phyloP scores from a whole-genome alignment of 2,329 filamentous ascomycete genomes.

The Bipolaris sorokiniana region DNA sequence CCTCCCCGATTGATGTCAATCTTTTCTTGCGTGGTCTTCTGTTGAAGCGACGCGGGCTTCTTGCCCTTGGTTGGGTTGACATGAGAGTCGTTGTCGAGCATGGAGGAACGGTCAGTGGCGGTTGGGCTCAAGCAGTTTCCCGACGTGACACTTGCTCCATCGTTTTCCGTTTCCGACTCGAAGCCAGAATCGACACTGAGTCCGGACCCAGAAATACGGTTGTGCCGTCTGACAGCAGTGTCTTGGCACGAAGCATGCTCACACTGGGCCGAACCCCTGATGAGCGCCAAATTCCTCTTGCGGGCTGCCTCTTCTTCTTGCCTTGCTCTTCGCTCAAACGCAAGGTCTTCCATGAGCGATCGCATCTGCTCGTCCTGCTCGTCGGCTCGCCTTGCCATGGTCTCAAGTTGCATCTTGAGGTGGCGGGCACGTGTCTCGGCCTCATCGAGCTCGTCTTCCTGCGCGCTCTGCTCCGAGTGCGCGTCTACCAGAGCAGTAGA shows the following conservation, averaged over 20 bases:
- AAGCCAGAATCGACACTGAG: slow-evolving; percentile 63
- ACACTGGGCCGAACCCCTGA: slow-evolving; percentile 28
- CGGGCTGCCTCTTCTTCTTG: slow-evolving; percentile 46
- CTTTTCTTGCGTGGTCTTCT: slow-evolving; percentile 47
- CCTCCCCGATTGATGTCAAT: slow-evolving; percentile 32
- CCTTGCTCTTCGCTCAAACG: slow-evolving; percentile 41
- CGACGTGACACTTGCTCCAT: slow-evolving; percentile 51
- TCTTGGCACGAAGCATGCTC: slow-evolving; percentile 27
- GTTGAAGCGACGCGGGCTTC: slow-evolving; percentile 40
- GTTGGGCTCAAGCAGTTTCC: slow-evolving; percentile 48
- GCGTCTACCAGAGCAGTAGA: slow-evolving; percentile 55
- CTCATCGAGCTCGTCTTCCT: slow-evolving; percentile 67
- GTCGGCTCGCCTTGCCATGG: slow-evolving; percentile 61
- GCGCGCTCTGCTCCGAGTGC: slow-evolving; percentile 61
- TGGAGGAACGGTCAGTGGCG: slow-evolving; percentile 42
- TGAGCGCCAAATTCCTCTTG: slow-evolving; percentile 39
- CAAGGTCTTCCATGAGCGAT: slow-evolving; percentile 42
- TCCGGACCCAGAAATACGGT: slow-evolving; percentile 43
- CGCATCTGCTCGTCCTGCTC: slow-evolving; percentile 64
- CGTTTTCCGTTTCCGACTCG: slow-evolving; percentile 63
- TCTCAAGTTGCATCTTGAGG: slow-evolving; percentile 66
- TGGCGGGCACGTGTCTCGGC: slow-evolving; percentile 63
- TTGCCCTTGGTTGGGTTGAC: slow-evolving; percentile 38
- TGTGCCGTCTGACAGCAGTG: slow-evolving; percentile 34
- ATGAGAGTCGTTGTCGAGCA: slow-evolving; percentile 43